Conservation (phyloP, 257 asterid genomes). For the Solanum commersonii region DNA sequence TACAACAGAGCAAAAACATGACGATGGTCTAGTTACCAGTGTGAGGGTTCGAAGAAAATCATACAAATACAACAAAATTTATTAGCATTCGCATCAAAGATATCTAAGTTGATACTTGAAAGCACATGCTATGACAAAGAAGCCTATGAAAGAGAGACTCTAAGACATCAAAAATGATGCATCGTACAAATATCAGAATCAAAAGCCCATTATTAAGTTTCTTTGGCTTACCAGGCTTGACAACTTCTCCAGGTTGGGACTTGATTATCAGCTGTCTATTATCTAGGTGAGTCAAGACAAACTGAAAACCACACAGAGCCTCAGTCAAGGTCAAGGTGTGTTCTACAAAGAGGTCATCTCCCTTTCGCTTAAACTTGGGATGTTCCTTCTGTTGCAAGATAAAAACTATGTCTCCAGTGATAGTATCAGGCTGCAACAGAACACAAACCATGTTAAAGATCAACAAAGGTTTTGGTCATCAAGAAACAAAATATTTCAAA, state of each 20-base stretch:
- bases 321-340: conserved; percentile 16
- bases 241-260: conserved; percentile 17
- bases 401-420: conserved; percentile 14
- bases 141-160: background rate
- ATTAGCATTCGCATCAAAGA: background rate
- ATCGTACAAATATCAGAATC: background rate
- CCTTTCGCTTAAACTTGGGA: conserved; percentile 17
- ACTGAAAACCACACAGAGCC: conserved; percentile 20
- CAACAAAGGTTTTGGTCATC: background rate
- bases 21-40: background rate
- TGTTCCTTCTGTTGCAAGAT: conserved; percentile 16
- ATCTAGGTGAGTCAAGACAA: conserved; percentile 11
- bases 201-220: background rate
- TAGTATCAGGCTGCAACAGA: conserved; percentile 8
- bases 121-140: background rate
- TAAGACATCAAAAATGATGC: background rate
- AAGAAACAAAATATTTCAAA: background rate
- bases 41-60: background rate
- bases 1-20: background rate
- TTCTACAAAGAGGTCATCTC: conserved; percentile 15
- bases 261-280: conserved; percentile 13
- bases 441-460: background rate
- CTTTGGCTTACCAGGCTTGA: conserved; percentile 12
- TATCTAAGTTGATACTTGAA: background rate
- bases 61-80: background rate